Evolutionary conservation across 331 rosid species (phyloP).

Genomic region (Phaseolus coccineus): DNA sequence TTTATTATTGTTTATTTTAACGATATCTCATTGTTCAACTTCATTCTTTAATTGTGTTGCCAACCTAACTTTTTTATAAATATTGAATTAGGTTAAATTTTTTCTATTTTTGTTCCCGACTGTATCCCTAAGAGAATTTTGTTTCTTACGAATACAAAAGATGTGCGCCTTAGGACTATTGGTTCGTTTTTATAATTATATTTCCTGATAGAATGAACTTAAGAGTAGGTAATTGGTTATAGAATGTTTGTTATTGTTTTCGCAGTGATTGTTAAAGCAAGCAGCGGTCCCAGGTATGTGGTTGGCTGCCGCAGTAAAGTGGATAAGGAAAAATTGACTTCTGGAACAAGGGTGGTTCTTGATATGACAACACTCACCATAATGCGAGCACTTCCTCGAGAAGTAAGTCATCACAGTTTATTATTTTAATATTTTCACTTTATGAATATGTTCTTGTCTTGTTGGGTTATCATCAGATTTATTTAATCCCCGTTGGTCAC

Average conservation of each 20-base stretch:
- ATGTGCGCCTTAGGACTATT: neutral
- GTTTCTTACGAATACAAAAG: neutral
- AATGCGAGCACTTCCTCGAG: constrained; percentile 98
- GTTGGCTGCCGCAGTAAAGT: constrained; percentile 97
- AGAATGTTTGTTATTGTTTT: constrained; percentile 47
- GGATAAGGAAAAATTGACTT: constrained; percentile 83
- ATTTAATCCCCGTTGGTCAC: constrained; percentile 19
- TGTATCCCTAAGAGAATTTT: neutral
- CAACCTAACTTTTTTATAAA: neutral
- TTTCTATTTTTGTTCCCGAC: neutral
- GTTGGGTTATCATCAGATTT: neutral
- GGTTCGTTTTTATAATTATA: neutral
- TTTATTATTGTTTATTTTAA: constrained; percentile 9
- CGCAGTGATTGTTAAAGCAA: constrained; percentile 94
- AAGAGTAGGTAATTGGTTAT: constrained; percentile 25
- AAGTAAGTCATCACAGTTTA: constrained; percentile 56
- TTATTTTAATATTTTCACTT: constrained; percentile 12
- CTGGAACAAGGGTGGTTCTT: constrained; percentile 94
- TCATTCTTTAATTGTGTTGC: constrained; percentile 7
- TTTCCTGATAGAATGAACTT: constrained; percentile 10
- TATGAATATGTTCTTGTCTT: constrained; percentile 25
- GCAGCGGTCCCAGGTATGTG: constrained; percentile 94
- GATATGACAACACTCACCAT: constrained; percentile 94
- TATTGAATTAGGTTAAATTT: neutral
- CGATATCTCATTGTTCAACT: constrained; percentile 1